Evolutionary conservation across 192 early-diverging fungal species (phyloP).

Genomic region (Backusella tuberculispora): DNA sequence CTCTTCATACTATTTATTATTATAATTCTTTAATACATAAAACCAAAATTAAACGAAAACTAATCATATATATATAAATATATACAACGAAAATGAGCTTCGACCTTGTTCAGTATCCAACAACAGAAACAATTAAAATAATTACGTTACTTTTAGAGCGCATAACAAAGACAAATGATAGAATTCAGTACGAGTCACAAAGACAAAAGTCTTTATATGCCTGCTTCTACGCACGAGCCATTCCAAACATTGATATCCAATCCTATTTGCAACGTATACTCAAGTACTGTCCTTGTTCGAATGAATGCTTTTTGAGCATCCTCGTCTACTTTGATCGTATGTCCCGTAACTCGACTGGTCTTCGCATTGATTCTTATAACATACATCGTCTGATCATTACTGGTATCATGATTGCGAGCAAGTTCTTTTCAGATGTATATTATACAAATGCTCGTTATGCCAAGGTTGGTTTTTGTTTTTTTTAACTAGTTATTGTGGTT

Average conservation of each 20-base stretch:
- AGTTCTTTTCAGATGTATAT: slow-evolving; percentile 91
- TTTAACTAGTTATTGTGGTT: not conserved
- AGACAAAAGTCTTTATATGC: slow-evolving; percentile 49
- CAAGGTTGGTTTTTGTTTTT: slow-evolving; percentile 50
- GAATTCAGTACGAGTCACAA: slow-evolving; percentile 35
- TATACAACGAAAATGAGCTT: slow-evolving; percentile 58
- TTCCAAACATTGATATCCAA: slow-evolving; percentile 85
- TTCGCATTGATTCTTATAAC: slow-evolving; percentile 82
- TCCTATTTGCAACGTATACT: slow-evolving; percentile 83
- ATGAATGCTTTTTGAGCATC: slow-evolving; percentile 84
- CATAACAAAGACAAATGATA: slow-evolving; percentile 20
- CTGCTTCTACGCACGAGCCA: slow-evolving; percentile 86
- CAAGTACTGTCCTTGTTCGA: slow-evolving; percentile 90
- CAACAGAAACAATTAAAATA: slow-evolving; percentile 58
- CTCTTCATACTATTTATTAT: not conserved
- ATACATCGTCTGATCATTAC: slow-evolving; percentile 92
- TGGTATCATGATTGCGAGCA: slow-evolving; percentile 84
- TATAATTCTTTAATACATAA: slow-evolving; percentile 48
- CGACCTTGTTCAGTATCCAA: slow-evolving; percentile 54
- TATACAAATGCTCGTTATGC: slow-evolving; percentile 91
- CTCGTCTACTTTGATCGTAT: slow-evolving; percentile 90
- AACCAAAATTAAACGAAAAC: no score
- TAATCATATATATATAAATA: slow-evolving; percentile 44
- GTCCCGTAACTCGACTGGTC: slow-evolving; percentile 52
- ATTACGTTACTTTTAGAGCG: slow-evolving; percentile 32